Conservation (phyloP, 306 rosid genomes). For the Cicer pinnatifidum region DNA sequence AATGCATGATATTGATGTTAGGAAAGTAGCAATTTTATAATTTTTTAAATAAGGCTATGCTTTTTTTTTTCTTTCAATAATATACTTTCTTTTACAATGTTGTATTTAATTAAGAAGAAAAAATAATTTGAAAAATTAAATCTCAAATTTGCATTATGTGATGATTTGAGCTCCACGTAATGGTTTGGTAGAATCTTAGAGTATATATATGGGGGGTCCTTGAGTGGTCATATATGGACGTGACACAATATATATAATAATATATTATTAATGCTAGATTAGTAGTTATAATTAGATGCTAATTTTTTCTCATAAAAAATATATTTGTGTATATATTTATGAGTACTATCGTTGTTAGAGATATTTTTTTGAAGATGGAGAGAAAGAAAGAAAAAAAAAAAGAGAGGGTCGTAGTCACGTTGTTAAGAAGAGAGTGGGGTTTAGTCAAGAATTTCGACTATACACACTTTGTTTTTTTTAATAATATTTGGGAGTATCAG, state of each 20-base stretch:
- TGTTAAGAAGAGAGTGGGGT: not conserved
- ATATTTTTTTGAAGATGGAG: not conserved
- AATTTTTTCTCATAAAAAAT: not conserved
- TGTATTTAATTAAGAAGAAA: not conserved
- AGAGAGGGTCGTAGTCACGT: constrained; percentile 46
- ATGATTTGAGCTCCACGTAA: constrained; percentile 41
- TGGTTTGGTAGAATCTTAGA: constrained; percentile 29
- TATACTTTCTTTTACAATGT: not conserved
- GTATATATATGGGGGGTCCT: constrained; percentile 13
- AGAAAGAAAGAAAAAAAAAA: not conserved
- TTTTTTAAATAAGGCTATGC: not conserved
- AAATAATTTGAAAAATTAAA: not conserved
- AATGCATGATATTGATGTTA: not conserved
- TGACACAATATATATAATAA: not conserved
- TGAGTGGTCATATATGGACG: not conserved
- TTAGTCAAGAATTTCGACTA: constrained; percentile 60
- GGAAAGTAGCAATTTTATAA: not conserved
- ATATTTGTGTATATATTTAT: not conserved
- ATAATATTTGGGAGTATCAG: not conserved
- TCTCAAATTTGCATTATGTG: constrained; percentile 31
- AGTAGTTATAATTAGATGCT: not conserved
- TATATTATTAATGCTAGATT: not conserved
- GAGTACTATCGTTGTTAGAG: not conserved
- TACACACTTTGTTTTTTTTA: constrained; percentile 31
- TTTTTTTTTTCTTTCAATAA: too few relatives aligned